Conservation (phyloP, 345 rosid species). For the Cardiospermum halicacabum region DNA sequence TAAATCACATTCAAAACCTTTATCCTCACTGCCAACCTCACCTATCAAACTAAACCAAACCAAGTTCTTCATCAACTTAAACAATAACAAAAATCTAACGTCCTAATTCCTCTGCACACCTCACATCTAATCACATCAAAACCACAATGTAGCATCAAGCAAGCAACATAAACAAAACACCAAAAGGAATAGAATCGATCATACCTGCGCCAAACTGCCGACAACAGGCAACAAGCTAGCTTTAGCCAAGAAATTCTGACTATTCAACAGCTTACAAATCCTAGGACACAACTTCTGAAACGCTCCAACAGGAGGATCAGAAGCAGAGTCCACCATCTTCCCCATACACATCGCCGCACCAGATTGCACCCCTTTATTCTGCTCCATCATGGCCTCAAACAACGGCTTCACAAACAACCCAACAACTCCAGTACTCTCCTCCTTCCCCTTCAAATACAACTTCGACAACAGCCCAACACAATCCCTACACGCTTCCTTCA, state of each 20-base stretch:
- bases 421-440: constrained; percentile 37
- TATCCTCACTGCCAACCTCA: background rate
- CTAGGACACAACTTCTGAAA: constrained; percentile 87
- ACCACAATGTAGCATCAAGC: background rate
- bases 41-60: background rate
- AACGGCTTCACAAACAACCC: constrained; percentile 81
- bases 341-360: constrained; percentile 93
- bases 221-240: constrained; percentile 79
- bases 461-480: constrained; percentile 71
- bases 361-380: constrained; percentile 82
- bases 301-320: constrained; percentile 47
- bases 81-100: no score
- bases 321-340: constrained; percentile 78
- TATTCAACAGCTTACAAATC: constrained; percentile 85
- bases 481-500: constrained; percentile 87
- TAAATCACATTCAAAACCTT: background rate
- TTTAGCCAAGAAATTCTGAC: constrained; percentile 75
- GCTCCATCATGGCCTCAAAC: constrained; percentile 98
- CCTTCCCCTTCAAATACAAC: constrained; percentile 59
- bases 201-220: constrained; percentile 85
- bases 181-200: constrained; percentile 14
- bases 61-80: background rate
- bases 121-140: no score
- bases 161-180: background rate
- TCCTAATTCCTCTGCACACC: no score